These are phyloP conservation scores for Graphiopsis chlorocephala DNA, from an alignment of 2,329 filamentous ascomycete species.

Conservation along the genomic window DNA sequence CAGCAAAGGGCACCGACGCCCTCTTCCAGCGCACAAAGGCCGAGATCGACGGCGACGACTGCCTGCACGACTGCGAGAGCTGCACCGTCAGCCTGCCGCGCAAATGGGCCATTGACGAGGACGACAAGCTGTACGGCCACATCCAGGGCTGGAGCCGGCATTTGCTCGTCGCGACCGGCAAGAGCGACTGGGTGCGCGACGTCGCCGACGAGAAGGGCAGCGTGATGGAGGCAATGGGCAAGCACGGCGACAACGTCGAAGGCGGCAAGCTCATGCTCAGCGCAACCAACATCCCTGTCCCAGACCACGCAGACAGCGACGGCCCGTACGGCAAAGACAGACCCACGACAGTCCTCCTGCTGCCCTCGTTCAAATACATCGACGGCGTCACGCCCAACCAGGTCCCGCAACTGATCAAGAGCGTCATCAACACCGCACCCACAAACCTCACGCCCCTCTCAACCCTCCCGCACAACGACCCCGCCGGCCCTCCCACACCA, in stretches of 20 bases:
- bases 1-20: conserved; percentile 45
- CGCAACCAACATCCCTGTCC: conserved; percentile 85
- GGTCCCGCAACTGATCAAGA: conserved; percentile 67
- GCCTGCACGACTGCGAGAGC: conserved; percentile 77
- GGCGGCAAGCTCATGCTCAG: conserved; percentile 76
- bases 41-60: conserved; percentile 82
- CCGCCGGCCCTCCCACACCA: conserved; percentile 24
- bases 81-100: conserved; percentile 79
- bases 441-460: conserved; percentile 68
- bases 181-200: conserved; percentile 89
- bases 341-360: conserved; percentile 76
- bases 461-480: conserved; percentile 8
- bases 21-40: conserved; percentile 75
- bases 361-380: conserved; percentile 79
- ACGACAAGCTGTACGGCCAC: conserved; percentile 77
- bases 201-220: conserved; percentile 77
- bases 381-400: conserved; percentile 77
- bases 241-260: conserved; percentile 29
- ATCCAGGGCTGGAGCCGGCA: conserved; percentile 88
- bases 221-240: conserved; percentile 54
- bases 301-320: conserved; percentile 59
- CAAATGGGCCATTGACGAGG: conserved; percentile 68
- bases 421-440: conserved; percentile 67
- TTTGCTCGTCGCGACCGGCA: conserved; percentile 88
- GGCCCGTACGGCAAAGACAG: conserved; percentile 52